Base-by-base conservation (phyloP, 805 yeast species). In the Peterozyma xylosa region DNA sequence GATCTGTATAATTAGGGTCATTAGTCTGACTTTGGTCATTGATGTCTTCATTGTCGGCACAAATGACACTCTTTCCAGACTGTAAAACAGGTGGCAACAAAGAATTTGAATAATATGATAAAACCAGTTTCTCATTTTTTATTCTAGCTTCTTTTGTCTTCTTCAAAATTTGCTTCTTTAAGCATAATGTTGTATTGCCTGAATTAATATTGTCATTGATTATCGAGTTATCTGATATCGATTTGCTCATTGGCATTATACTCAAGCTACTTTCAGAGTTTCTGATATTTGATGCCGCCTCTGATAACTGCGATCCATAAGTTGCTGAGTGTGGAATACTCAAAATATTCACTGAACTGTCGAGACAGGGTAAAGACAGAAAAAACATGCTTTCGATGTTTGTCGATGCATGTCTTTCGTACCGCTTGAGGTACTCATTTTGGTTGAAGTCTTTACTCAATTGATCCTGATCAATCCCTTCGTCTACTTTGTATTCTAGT, bases 41-140 rank as follows among this genome's bases (percentile, higher is more conserved):
- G 13, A 27, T 29, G 13, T 33, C 30, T n/a, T 29, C 18, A 11
- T 16, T 41, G 27, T 37, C 29, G 5, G 11, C 34, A 9, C n/a
- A n/a, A 3, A 33, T 16, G 14, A 46, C 43, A 36, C 43, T 46
- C n/a, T 46, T 43, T 3, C 48, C 48, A 18, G 42, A 38, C 35
- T 43, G 48, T 11, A 46, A 37, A 33, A 34, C 37, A 15, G 48
- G 48, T 21, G 48, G 48, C 10, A 46, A 21, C 11, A 46, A 37
- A 9, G 46, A 34, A 27, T 43, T 42, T 29, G 46, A 42, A 15
- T 42, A 30, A 9, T 37, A 10, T 11, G 44, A 30, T 11, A 46
- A 13, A n/a, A 33, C 29, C 13, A 5, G 14, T 33, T 43, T 46
- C 30, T 46, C 48, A 16, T 37, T 37, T n/a, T 16, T 41, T 13